Evolutionary conservation across 495 filamentous ascomycete genomes (phyloP), one percentile per base, ranked within the genome.

Genomic region (Hypoxylon intermedium): DNA sequence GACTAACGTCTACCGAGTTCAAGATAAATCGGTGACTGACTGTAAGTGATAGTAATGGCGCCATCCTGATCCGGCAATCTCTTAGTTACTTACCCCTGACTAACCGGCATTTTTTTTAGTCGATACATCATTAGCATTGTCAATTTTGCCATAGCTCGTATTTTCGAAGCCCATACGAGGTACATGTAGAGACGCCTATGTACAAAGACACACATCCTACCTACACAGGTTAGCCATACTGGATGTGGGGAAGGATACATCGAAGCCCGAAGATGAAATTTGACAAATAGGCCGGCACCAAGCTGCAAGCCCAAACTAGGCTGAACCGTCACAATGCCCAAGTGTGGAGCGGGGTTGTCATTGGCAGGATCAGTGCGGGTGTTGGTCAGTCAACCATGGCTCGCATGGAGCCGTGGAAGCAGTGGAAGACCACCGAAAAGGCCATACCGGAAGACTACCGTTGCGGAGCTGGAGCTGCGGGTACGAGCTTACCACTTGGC

Each of bases 81-180:
- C 16, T 26, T 58, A 31, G 34, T 16, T 55, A 53, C n/a, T n/a
- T n/a, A 51, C 60, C 60, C 60, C 60, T 64, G 54, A 15, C 13
- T 18, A 36, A 44, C 37, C 50, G n/a, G 43, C 44, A 65, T 41
- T 50, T 24, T 59, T 63, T 23, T 44, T 23, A 44, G 50, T 36
- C 20, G 41, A 59, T 50, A 31, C 33, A 44, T 37, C 28, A 51
- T 41, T 56, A 40, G 33, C 18, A 30, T 31, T 46, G 18, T 15
- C 24, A 38, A 52, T 55, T 23, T 47, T 40, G 50, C 41, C 55
- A 46, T 52, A 16, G 28, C 34, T 60, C 45, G 53, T 55, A 53
- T 52, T 53, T 24, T 13, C n/a, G 42, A 46, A n/a, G 51, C 37
- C 49, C 46, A 53, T 53, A 63, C 42, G 53, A 58, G 15, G 26